Base-by-base conservation (phyloP, 805 yeast genomes). In the Yamadazyma paraphyllophila region DNA sequence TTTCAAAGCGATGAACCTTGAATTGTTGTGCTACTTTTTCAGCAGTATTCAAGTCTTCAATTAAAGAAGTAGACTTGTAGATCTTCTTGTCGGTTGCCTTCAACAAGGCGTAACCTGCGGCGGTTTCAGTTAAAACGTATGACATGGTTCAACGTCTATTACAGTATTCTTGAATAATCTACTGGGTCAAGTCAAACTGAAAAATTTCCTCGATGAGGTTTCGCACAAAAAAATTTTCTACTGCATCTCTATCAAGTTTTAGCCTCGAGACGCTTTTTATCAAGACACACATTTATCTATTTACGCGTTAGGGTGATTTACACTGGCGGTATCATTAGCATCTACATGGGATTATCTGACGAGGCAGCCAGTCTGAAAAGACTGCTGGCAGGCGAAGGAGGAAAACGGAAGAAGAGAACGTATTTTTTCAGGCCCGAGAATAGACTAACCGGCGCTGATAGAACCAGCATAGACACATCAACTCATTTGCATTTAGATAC, bases 41-140 rank as follows among this genome's bases (percentile, higher is more conserved):
- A 40, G 95, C 82, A 41, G 88, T 69, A 69, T 87, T 77, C 61
- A 91, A 77, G 66, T 90, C 96, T 53, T 83, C 78, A 55, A 87
- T 70, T 57, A 91, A 73, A 48, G 82, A 66, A 45, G 85, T 67
- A 20, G 94, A 83, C 75, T 91, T 92, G 80, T 92, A 85, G 61
- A 94, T 85, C 78, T 92, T 92, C 78, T 94, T 94, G 78, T 94
- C 98, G 53, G 96, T 85, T 47, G 97, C 96, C 76, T 94, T 94
- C 66, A 94, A 81, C 65, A 94, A 80, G 65, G 99, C 99, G 69
- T 94, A 94, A 65, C 99, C 99, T 43, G 99, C 99, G 53, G 99
- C 88, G 55, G 99, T 94, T 77, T 94, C 99, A 50, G 98, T 87
- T 67, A 92, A 82, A 63, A 92, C 90, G 80, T 76, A 87, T 53